phyloP scores from a whole-genome alignment of 805 yeast species.

The Ascoidea rubescens region DNA sequence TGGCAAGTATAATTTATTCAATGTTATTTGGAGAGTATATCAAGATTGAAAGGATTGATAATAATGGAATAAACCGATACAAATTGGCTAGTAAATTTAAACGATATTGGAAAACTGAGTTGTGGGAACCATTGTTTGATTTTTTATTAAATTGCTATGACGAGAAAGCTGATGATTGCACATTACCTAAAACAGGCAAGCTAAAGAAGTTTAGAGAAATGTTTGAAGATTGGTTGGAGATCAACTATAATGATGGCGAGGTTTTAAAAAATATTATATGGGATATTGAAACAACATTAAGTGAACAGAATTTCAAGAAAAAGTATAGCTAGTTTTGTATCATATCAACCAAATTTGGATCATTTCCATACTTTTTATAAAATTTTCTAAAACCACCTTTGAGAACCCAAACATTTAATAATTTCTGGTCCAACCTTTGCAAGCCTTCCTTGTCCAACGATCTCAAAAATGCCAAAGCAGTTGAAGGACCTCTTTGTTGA shows the following conservation, averaged over 20 bases:
- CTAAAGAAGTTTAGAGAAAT: no score
- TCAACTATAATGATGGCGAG: no score
- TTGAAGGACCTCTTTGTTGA: slow-evolving; percentile 84
- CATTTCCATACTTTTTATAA: slow-evolving; percentile 67
- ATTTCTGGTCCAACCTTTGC: slow-evolving; percentile 11
- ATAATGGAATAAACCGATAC: slow-evolving; percentile 17
- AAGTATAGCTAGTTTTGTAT: not conserved
- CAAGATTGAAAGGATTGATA: slow-evolving; percentile 19
- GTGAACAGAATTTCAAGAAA: no score
- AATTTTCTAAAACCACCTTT: slow-evolving; percentile 79
- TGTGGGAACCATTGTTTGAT: slow-evolving; percentile 61
- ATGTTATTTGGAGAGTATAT: slow-evolving; percentile 61
- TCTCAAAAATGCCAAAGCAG: slow-evolving; percentile 50
- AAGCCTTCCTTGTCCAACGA: slow-evolving; percentile 11
- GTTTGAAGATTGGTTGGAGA: no score
- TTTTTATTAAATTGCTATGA: slow-evolving; percentile 33
- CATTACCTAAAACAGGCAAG: no score
- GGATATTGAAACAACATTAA: no score
- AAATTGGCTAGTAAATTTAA: slow-evolving; percentile 36
- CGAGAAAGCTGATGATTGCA: no score
- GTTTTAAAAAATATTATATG: no score
- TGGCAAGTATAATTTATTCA: slow-evolving; percentile 62
- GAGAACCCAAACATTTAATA: slow-evolving; percentile 50
- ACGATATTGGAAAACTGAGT: slow-evolving; percentile 59
- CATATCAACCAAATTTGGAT: slow-evolving; percentile 15